Evolutionary conservation across 192 early-diverging fungal species (phyloP), one percentile per base, ranked within the genome.

Genomic region (Podila horticola): DNA sequence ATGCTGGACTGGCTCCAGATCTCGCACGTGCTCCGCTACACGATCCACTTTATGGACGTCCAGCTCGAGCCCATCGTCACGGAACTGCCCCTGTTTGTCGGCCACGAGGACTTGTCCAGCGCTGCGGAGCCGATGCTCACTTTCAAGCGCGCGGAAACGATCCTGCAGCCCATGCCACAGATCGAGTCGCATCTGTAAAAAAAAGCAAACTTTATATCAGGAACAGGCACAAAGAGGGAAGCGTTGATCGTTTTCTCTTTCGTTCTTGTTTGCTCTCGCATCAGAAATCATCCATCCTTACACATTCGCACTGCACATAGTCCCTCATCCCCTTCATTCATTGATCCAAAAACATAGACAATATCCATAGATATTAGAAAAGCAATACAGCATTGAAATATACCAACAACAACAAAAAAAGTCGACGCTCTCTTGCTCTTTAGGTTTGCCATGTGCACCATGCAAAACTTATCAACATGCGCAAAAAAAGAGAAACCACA

Each of bases 31-130:
- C 20, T 81, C 11, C 60, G 62, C 6, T 72, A 63, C 55, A 81
- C 70, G 0, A 61, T 73, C 15, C 66, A 69, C 22, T 81, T 81
- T 29, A 73, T 81, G 77, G 71, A 81, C 50, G 67, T 69, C 28
- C 65, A 65, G 29, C 15, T 81, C 5, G 26, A 57, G 2, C 67
- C 77, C 12, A 61, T 69, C 30, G 41, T 69, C 1, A 64, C 52
- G 9, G 71, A 81, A 20, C 38, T 72, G 36, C 77, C 77, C 12
- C 10, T 81, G 20, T 66, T 81, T 65, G 77, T 81, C 4, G 71
- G 41, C 7, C 61, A 81, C 29, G 75, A 79, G 8, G 24, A 24
- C n/a, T 12, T 55, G 10, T 24, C 52, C 24, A 26, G 52, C n/a
- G 52, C 20, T 0, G 24, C 5, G n/a, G 52, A 55, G 52, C 52